phyloP scores from a whole-genome alignment of 2,329 filamentous ascomycete species.

The Botrytis porri region DNA sequence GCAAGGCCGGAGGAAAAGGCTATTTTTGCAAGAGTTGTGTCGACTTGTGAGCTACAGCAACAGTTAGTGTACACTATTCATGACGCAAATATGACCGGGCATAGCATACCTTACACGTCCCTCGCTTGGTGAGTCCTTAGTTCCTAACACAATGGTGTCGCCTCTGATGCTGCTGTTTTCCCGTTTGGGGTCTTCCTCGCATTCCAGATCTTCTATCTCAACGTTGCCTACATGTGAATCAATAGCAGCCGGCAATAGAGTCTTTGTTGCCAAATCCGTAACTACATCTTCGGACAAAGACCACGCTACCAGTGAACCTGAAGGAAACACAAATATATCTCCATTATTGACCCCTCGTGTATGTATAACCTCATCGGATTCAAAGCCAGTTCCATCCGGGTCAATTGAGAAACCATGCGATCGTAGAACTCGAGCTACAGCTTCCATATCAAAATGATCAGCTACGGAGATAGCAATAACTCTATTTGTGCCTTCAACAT shows the following conservation, averaged over 20 bases:
- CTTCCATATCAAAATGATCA: conserved; percentile 62
- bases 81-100: background rate
- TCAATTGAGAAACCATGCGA: conserved; percentile 60
- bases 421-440: conserved; percentile 55
- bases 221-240: conserved; percentile 68
- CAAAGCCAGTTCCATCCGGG: conserved; percentile 59
- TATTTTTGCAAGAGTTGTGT: conserved; percentile 81
- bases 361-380: conserved; percentile 61
- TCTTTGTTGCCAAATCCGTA: conserved; percentile 63
- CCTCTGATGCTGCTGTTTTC: conserved; percentile 78
- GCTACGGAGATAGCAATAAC: conserved; percentile 61
- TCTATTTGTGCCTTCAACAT: conserved; percentile 41
- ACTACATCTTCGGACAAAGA: conserved; percentile 75
- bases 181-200: conserved; percentile 68
- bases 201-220: conserved; percentile 89
- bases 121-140: conserved; percentile 53
- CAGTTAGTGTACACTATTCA: conserved; percentile 14
- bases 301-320: conserved; percentile 91
- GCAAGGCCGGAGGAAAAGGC: conserved; percentile 94
- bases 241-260: conserved; percentile 72
- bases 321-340: conserved; percentile 94
- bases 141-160: conserved; percentile 86
- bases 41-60: conserved; percentile 39
- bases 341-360: conserved; percentile 62
- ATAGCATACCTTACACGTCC: conserved; percentile 35